Base-by-base conservation (phyloP, 805 yeast species). In the Clavispora phyllophila region DNA sequence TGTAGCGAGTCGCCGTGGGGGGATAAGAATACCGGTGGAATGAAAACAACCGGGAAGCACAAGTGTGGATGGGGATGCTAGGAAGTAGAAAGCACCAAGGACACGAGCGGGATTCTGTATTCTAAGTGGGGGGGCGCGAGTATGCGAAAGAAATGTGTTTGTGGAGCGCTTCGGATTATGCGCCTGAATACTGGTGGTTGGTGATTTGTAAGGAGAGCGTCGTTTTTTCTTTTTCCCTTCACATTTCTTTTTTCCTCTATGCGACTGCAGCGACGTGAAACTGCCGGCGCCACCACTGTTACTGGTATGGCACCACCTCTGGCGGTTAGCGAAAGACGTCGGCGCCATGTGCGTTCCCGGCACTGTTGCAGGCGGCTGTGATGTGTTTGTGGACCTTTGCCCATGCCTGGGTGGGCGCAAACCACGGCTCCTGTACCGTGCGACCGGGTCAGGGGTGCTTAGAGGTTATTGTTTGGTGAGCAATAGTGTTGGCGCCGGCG, bases 1-100 rank as follows among this genome's bases (percentile, higher is more conserved):
- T 23, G 39, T 35, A n/a, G 42, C 27, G 15, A 20, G 33, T 29
- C 33, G 33, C 33, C 33, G 33, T n/a, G 27, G 8, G 8, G n/a
- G 14, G 27, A n/a, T n/a, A 28, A 14, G n/a, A 24, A 12, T 13
- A 14, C 22, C 18, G 19, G 33, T 19, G 19, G 17, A 7, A n/a
- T 13, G 15, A 42, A 36, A 39, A 33, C 1, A 17, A 33, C 25
- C 2, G 14, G 36, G 15, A n/a, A 5, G 4, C 12, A n/a, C 13
- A 19, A 8, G 4, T 9, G 20, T 15, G 33, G 20, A 8, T 15
- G 19, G 20, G 10, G 20, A 9, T 27, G 3, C 33, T 14, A 13
- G 25, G 13, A 15, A 12, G 9, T 15, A 9, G 20, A 4, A 14
- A 35, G 12, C 8, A 9, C 9, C 19, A 23, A 33, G 36, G 5